Conservation (phyloP, 805 yeast genomes). For the Pichia cephalocereana region DNA sequence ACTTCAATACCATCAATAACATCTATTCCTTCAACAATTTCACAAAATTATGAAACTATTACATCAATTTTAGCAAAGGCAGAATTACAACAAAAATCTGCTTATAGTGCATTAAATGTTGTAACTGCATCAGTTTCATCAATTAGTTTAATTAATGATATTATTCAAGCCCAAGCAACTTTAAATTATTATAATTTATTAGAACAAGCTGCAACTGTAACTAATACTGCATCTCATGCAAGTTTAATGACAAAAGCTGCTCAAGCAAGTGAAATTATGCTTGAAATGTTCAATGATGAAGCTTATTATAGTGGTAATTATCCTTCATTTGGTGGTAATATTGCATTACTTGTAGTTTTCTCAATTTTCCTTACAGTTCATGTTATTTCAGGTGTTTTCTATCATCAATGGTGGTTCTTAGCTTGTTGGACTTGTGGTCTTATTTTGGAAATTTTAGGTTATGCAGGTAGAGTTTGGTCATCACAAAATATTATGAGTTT, state of each 20-base stretch:
- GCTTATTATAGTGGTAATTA: slow-evolving; percentile 30
- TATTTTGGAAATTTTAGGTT: slow-evolving; percentile 59
- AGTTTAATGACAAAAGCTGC: slow-evolving; percentile 16
- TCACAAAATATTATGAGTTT: slow-evolving; percentile 26
- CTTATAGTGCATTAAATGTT: slow-evolving; percentile 1
- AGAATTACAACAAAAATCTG: neutral
- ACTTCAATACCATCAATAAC: slow-evolving; percentile 5
- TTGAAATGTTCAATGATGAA: slow-evolving; percentile 9
- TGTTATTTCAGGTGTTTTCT: slow-evolving; percentile 32
- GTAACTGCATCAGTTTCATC: slow-evolving; percentile 4
- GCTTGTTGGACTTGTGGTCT: slow-evolving; percentile 46
- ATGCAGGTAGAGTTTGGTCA: slow-evolving; percentile 47
- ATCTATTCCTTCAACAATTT: slow-evolving; percentile 6
- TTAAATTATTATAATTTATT: slow-evolving; percentile 16
- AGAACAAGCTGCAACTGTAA: slow-evolving; percentile 19
- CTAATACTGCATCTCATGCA: slow-evolving; percentile 9
- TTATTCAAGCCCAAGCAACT: slow-evolving; percentile 16
- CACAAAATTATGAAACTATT: slow-evolving; percentile 9
- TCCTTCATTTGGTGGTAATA: slow-evolving; percentile 52
- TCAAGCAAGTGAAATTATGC: slow-evolving; percentile 15
- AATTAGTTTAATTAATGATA: slow-evolving; percentile 5
- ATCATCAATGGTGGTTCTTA: slow-evolving; percentile 59
- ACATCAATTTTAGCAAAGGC: slow-evolving; percentile 9
- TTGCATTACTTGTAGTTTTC: slow-evolving; percentile 47
- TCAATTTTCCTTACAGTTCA: slow-evolving; percentile 38